phyloP scores from a whole-genome alignment of 2,329 filamentous ascomycete species.

The Penicillium sp. region DNA sequence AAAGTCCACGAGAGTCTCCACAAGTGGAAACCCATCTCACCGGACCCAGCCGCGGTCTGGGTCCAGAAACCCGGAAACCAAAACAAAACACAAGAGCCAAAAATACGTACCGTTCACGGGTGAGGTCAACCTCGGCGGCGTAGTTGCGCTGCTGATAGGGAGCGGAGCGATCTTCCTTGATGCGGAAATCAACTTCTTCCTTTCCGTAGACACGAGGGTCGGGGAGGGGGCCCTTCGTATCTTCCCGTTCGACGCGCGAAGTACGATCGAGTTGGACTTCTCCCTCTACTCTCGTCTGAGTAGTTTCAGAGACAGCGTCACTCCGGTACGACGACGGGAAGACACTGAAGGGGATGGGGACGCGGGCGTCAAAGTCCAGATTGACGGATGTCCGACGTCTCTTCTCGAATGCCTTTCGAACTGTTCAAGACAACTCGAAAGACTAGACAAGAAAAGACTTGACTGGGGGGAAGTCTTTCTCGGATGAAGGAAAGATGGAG shows the following conservation, averaged over 20 bases:
- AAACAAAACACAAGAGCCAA: slow-evolving; percentile 9
- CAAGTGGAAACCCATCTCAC: not conserved
- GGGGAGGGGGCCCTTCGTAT: slow-evolving; percentile 69
- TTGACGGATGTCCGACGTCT: slow-evolving; percentile 78
- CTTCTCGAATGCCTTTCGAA: slow-evolving; percentile 64
- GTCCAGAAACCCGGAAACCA: not conserved
- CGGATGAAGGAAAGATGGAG: slow-evolving; percentile 20
- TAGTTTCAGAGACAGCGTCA: slow-evolving; percentile 65
- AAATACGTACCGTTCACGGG: slow-evolving; percentile 50
- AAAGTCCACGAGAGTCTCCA: slow-evolving; percentile 10
- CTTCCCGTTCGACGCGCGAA: slow-evolving; percentile 96
- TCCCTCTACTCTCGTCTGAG: slow-evolving; percentile 81
- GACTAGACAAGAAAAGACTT: slow-evolving; percentile 51
- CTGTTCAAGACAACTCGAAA: slow-evolving; percentile 48
- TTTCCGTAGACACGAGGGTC: slow-evolving; percentile 66
- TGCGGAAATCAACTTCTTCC: slow-evolving; percentile 84
- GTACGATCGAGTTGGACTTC: slow-evolving; percentile 72
- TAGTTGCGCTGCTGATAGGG: slow-evolving; percentile 35
- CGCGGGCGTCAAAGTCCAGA: slow-evolving; percentile 99
- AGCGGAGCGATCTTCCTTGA: slow-evolving; percentile 48
- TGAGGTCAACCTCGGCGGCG: slow-evolving; percentile 49
- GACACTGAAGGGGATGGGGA: slow-evolving; percentile 99
- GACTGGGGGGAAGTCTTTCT: slow-evolving; percentile 38
- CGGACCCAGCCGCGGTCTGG: not conserved
- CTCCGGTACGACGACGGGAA: slow-evolving; percentile 97